Evolutionary conservation across 148 eudicot genomes (phyloP), one percentile per base, ranked within the genome.

Genomic region (Rhododendron ovatum): DNA sequence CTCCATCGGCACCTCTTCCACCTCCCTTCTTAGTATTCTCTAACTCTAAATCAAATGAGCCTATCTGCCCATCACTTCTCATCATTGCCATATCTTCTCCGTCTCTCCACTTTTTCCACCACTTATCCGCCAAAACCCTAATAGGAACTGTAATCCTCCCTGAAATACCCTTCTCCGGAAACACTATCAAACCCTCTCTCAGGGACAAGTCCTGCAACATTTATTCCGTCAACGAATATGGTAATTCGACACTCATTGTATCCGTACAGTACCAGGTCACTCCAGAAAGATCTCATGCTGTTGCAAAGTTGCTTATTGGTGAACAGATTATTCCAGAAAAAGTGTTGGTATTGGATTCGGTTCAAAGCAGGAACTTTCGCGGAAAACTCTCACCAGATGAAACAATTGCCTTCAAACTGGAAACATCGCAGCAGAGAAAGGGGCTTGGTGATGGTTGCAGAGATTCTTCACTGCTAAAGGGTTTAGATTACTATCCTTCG

Each of bases 301-400:
- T 94, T 26, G 92, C 98, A 20, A 93, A 93, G 88, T 33, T 91
- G 89, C 90, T 97, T 22, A 92, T 97, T 67, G 89, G 91, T 76
- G 95, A 91, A 87, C 92, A 93, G 89, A 93, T 97, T 67, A 45
- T 91, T 45, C 95, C 98, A 0, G 93, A 93, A 83, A 92, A 89
- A 80, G 96, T 94, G 85, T 84, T 95, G 89, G 91, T 97, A 79
- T 88, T 97, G 85, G 99, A 94, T 80, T 93, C 99, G 12, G 82
- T 97, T 85, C 96, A 91, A 85, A 92, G 92, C 75, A 90, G 88
- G 61, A 95, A 93, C 81, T 97, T 97, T 35, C 92, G 98, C 26
- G 96, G 96, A 53, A 97, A 87, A 93, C 91, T 97, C 79, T 93
- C 96, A 17, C 86, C 92, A 35, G 99, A 97, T 79, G 98, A 95